Evolutionary conservation across 2,329 filamentous ascomycete genomes (phyloP).

Genomic region (Zelopaecilomyces penicillatus): DNA sequence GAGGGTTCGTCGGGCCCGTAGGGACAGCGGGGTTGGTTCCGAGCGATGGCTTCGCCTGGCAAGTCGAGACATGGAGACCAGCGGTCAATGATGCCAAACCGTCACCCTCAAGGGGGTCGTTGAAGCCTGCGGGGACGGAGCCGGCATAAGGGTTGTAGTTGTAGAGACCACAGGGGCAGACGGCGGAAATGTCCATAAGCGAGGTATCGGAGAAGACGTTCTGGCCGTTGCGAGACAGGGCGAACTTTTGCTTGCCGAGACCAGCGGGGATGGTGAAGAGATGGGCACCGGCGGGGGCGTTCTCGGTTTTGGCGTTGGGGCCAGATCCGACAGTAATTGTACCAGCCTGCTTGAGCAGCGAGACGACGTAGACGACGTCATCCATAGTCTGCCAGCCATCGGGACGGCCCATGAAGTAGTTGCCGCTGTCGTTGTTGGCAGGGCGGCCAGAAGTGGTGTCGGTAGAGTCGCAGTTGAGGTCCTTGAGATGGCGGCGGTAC

Average conservation of each 20-base stretch:
- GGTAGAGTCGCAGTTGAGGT: conserved; percentile 40
- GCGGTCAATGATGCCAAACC: conserved; percentile 4
- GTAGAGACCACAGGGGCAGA: conserved; percentile 45
- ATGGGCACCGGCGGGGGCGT: conserved; percentile 18
- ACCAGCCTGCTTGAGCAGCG: conserved; percentile 37
- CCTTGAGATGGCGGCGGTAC: conserved; percentile 42
- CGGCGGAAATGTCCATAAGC: conserved; percentile 39
- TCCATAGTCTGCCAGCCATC: conserved; percentile 40
- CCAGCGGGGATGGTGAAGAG: conserved; percentile 36
- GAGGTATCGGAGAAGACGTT: conserved; percentile 38
- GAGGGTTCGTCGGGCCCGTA: conserved; percentile 9
- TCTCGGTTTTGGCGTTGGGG: conserved; percentile 28
- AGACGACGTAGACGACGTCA: conserved; percentile 45
- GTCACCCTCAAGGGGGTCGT: conserved; percentile 7
- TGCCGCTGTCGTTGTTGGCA: conserved; percentile 36
- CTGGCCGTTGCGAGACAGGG: conserved; percentile 30
- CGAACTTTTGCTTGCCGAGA: conserved; percentile 33
- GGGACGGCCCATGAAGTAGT: conserved; percentile 44
- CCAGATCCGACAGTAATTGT: conserved; percentile 38
- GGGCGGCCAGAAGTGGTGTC: conserved; percentile 37
- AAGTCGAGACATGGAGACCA: conserved; percentile 10
- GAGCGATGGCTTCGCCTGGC: conserved; percentile 20
- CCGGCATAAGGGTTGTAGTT: conserved; percentile 51
- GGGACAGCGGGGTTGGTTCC: conserved; percentile 15
- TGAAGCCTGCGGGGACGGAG: conserved; percentile 29